Evolutionary conservation across 2,329 filamentous ascomycete genomes (phyloP), one percentile per base, ranked within the genome.

Genomic region (Talaromyces albobiverticillius): DNA sequence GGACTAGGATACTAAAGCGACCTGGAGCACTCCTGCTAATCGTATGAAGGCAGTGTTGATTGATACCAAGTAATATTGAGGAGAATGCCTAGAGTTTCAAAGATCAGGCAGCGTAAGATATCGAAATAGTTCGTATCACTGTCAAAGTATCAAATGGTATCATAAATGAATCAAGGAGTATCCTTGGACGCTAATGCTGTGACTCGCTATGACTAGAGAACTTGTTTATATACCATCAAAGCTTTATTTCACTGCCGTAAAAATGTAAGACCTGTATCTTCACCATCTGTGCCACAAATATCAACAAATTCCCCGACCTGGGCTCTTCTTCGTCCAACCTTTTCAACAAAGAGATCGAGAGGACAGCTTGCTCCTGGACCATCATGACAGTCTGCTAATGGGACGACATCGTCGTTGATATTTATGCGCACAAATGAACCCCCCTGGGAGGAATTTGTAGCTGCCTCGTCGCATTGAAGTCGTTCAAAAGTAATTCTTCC

Each of bases 401-500:
- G 71, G 1, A 81, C 74, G 25, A 82, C 76, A 8, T 76, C 79
- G 60, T 84, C 82, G 60, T 84, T 84, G 62, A 84, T 75, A 43
- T 80, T 81, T 55, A 84, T 62, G 16, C 81, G 74, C 20, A 84
- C 69, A 57, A 73, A 82, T n/a, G n/a, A n/a, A 4, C 57, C 46
- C 4, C 68, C 62, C 1, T 67, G 57, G 4, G 58, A 49, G 52
- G 48, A 29, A 63, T 49, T 22, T 53, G 42, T 14, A 53, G 43
- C 16, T 59, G 48, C 10, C 59, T 47, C 5, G 16, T 61, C 56
- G 59, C 79, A 84, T 8, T 67, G 66, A 22, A 84, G 66, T 10
- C 81, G 68, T 60, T 85, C 82, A 53, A 84, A 71, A 40, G 80
- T 75, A 40, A 82, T 67, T 20, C 80, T 72, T 6, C 77, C 81